A percentile compares a stretch with the other conserved stretches of the same genome.
Evolutionary conservation across 208 protist genomes (phyloP).

Genomic region (Crithidia mellificae): DNA sequence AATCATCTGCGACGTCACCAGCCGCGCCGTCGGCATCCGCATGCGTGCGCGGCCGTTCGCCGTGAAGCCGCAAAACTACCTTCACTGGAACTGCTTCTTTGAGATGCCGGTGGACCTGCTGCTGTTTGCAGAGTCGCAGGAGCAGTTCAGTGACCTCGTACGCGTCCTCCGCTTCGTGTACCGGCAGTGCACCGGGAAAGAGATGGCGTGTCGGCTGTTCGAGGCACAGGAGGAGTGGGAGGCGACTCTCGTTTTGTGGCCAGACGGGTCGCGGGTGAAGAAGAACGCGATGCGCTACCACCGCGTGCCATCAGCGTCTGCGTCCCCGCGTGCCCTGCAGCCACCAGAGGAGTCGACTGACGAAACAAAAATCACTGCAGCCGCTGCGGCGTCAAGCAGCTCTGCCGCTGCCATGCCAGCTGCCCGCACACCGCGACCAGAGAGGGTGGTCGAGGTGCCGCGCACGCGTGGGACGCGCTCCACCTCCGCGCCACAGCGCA

Average conservation of each 20-base stretch:
- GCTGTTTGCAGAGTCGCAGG: slow-evolving; percentile 15
- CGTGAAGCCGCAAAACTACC: not conserved
- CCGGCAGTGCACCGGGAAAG: slow-evolving; percentile 11
- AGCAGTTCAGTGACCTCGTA: slow-evolving; percentile 20
- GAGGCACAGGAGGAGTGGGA: slow-evolving; percentile 18
- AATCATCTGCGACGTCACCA: slow-evolving; percentile 23
- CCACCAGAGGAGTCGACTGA: no score
- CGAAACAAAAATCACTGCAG: no score
- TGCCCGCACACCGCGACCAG: not conserved
- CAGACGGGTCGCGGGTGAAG: slow-evolving; percentile 44
- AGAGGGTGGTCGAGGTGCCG: not conserved
- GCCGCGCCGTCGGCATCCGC: slow-evolving; percentile 33
- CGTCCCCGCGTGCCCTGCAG: not conserved
- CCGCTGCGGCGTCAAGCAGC: no score
- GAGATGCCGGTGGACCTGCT: slow-evolving; percentile 56
- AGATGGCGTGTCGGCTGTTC: slow-evolving; percentile 24
- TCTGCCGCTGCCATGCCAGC: no score
- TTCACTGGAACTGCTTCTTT: slow-evolving; percentile 25
- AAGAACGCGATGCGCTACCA: slow-evolving; percentile 28
- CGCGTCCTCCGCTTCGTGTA: slow-evolving; percentile 20
- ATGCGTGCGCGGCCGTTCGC: slow-evolving; percentile 39
- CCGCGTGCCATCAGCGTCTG: not conserved
- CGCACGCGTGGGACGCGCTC: slow-evolving; percentile 1
- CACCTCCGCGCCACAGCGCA: not conserved
- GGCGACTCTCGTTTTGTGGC: slow-evolving; percentile 30